Evolutionary conservation across 225 moss, liverwort and hornwort genomes (phyloP).

Genomic region (Straminergon stramineum): DNA sequence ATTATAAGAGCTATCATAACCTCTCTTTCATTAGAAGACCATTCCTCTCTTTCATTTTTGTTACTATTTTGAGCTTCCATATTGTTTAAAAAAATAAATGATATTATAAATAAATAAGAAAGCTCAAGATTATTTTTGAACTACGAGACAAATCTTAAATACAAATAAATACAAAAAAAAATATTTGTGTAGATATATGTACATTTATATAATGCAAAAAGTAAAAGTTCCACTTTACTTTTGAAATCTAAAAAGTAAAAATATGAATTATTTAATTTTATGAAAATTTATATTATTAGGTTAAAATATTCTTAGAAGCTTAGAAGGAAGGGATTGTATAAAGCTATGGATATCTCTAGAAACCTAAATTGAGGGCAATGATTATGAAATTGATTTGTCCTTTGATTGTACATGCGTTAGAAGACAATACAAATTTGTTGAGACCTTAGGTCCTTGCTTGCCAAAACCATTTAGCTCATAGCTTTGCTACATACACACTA

Average conservation of each 20-base stretch:
- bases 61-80: background rate
- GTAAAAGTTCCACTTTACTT: background rate
- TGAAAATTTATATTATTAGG: background rate
- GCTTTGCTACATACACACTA: background rate
- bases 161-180: background rate
- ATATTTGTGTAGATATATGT: no score
- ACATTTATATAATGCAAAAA: background rate
- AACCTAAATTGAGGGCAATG: background rate
- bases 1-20: background rate
- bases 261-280: background rate
- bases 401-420: background rate
- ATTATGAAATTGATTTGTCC: background rate
- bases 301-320: background rate
- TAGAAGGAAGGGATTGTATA: accelerated
- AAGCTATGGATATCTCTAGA: accelerated
- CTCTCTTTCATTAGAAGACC: background rate
- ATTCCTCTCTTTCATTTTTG: background rate
- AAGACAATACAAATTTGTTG: background rate
- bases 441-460: no score
- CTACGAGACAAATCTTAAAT: no score
- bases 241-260: background rate
- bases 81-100: background rate
- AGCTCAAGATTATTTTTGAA: no score
- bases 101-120: no score
- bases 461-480: background rate